Conservation (phyloP, 169 alveolate species). For the Babesia ovata region DNA sequence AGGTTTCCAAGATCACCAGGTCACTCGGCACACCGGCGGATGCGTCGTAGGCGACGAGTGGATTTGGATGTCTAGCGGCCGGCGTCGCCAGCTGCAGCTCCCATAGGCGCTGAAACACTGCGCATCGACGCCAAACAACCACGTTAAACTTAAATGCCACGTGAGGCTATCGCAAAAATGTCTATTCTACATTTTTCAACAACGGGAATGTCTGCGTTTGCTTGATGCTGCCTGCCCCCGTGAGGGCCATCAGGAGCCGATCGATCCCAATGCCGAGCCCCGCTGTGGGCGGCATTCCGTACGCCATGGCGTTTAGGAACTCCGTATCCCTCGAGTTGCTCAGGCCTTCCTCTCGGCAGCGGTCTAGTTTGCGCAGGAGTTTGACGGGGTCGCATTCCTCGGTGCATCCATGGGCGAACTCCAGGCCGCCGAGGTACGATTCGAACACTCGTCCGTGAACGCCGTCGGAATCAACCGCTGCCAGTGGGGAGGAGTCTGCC, state of each 20-base stretch:
- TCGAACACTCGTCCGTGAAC: conserved; percentile 96
- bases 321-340: conserved; percentile 91
- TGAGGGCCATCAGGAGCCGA: conserved; percentile 92
- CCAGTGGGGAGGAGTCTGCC: conserved; percentile 89
- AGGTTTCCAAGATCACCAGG: conserved; percentile 43
- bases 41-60: conserved; percentile 2
- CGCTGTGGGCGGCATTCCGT: conserved; percentile 96
- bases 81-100: neutral
- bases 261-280: conserved; percentile 97
- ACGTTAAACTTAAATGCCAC: neutral
- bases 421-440: conserved; percentile 95
- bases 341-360: conserved; percentile 41
- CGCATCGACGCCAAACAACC: too few species aligned
- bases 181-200: conserved; percentile 22
- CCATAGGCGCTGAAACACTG: too few species aligned
- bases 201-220: conserved; percentile 52
- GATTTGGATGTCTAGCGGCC: neutral
- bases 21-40: conserved; percentile 11
- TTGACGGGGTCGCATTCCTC: conserved; percentile 98
- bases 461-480: conserved; percentile 81
- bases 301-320: conserved; percentile 89
- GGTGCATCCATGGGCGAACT: conserved; percentile 97
- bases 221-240: conserved; percentile 89
- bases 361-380: conserved; percentile 89
- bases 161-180: neutral